A percentile compares a stretch with the other conserved stretches of the same genome.
phyloP scores from a whole-genome alignment of 768 basidiomycete genomes.

The Dioszegia crocea region DNA sequence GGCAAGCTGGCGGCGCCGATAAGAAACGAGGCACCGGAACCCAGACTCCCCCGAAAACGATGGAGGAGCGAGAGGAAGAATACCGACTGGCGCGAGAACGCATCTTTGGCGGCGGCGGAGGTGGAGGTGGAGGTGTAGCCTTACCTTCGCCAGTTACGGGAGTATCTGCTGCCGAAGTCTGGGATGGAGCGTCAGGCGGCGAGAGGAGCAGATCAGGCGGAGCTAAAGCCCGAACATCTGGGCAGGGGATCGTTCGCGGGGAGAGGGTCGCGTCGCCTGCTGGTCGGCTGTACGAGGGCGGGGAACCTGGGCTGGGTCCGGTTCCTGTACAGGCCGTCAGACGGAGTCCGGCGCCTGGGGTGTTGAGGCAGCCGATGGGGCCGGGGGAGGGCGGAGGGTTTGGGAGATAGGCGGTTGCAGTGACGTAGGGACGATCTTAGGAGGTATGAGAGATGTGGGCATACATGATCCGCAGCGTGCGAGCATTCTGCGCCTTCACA shows the following conservation, averaged over 20 bases:
- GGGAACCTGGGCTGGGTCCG: background rate
- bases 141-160: background rate
- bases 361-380: slow-evolving; percentile 20
- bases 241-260: background rate
- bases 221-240: background rate
- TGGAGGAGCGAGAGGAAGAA: slow-evolving; percentile 37
- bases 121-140: background rate
- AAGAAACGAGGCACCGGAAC: background rate
- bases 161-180: background rate
- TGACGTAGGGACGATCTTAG: too few relatives aligned
- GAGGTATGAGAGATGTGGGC: too few relatives aligned
- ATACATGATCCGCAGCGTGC: too few relatives aligned
- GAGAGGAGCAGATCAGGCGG: background rate
- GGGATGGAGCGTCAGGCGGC: background rate
- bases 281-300: background rate
- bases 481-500: too few relatives aligned
- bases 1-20: background rate
- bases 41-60: slow-evolving; percentile 30
- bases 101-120: slow-evolving; percentile 29
- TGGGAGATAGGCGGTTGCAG: slow-evolving; percentile 1
- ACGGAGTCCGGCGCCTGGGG: slow-evolving; percentile 7
- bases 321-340: slow-evolving; percentile 7
- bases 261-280: background rate
- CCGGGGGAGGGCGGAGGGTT: slow-evolving; percentile 16
- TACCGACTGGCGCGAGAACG: slow-evolving; percentile 39